Conservation (phyloP, 1,139 yeast genomes). For the Blastobotrys arbuscula region DNA sequence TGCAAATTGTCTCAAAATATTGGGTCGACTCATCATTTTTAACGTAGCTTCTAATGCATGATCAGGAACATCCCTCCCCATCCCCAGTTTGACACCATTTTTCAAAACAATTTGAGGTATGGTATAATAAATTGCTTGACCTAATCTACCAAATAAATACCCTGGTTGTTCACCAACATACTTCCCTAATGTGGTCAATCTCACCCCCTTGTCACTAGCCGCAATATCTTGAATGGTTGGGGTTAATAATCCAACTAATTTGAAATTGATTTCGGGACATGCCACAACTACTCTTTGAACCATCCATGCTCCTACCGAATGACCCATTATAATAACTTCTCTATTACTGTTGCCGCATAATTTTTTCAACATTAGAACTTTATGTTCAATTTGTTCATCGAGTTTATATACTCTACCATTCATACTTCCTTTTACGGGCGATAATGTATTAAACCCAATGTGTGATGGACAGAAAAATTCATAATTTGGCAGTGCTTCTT, state of each 20-base stretch:
- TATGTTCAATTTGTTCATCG: conserved; percentile 46
- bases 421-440: conserved; percentile 23
- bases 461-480: conserved; percentile 54
- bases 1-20: conserved; percentile 48
- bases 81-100: conserved; percentile 10
- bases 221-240: conserved; percentile 60
- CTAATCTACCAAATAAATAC: conserved; percentile 7
- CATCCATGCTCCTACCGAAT: conserved; percentile 58
- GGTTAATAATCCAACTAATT: conserved; percentile 53
- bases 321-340: conserved; percentile 48
- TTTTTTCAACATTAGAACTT: conserved; percentile 17
- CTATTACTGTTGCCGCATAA: conserved; percentile 22
- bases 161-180: conserved; percentile 16
- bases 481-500: conserved; percentile 39
- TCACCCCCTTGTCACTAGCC: conserved; percentile 45
- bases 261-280: conserved; percentile 21
- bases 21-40: conserved; percentile 39
- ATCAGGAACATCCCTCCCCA: conserved; percentile 28
- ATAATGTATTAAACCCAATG: conserved; percentile 40
- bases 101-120: conserved; percentile 18
- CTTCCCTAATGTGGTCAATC: conserved; percentile 31
- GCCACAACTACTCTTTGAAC: conserved; percentile 44
- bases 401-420: conserved; percentile 34
- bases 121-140: conserved; percentile 22
- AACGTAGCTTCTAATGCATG: conserved; percentile 43